Evolutionary conservation across 352 stramenopile species (phyloP), one percentile per base, ranked within the genome.

Genomic region (Globisporangium nunn): DNA sequence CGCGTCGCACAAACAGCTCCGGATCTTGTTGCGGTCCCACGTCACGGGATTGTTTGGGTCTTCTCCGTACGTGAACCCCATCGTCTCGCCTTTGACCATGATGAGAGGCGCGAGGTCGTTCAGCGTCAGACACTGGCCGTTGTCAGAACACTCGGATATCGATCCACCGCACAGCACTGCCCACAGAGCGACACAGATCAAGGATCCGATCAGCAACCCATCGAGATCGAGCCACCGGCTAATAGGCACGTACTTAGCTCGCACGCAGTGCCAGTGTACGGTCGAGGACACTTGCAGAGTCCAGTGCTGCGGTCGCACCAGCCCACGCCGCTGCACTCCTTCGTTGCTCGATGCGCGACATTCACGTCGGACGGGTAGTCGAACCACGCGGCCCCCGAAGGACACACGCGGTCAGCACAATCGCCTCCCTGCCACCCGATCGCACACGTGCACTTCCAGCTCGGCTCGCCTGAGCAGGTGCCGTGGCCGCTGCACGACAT

Each of bases 401-500:
- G 72, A 54, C 82, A 92, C 10, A 66, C n/a, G 30, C 86, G 71
- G 45, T 91, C 80, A 4, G 78, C 87, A 59, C 87, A 96, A 56
- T 94, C 87, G 31, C 73, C 75, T 3, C 66, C 67, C n/a, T 64
- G 67, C 85, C 87, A 96, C 18, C 81, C 85, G 35, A 85, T 69
- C 4, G 78, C 64, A 37, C 87, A 96, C 1, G 71, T 61, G 56
- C 85, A 96, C 12, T 68, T 72, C 37, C 81, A 91, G 0, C 64
- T 68, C 8, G 67, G 78, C 3, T 46, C 58, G 10, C 69, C 72
- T 1, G 75, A 87, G 63, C 85, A 95, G 6, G 65, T 81, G 7
- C 87, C 87, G 33, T 96, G 86, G 1, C 86, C 84, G 50, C 77
- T 91, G 55, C 81, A 91, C 8, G 75, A 62, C 5, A 92, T 52